Evolutionary conservation across 305 asterid species (phyloP).

Genomic region (Ilex paraguariensis): DNA sequence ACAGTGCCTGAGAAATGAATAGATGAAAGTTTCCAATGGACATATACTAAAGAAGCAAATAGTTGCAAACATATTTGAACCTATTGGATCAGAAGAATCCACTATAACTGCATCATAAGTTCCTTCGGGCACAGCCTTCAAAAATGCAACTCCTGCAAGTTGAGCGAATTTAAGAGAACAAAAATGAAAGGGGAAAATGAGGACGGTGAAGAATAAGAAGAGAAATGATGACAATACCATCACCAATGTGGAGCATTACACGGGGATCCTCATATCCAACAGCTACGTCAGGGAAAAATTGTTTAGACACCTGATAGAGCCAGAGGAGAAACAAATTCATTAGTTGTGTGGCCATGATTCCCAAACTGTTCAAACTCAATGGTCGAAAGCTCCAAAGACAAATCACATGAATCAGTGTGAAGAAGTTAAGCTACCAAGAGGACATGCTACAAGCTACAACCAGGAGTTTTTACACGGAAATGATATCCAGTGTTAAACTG

Average conservation of each 20-base stretch:
- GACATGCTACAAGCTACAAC: too few relatives aligned
- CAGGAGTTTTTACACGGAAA: too few relatives aligned
- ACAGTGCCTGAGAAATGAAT: neutral
- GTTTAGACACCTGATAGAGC: slow-evolving; percentile 67
- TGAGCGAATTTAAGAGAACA: neutral
- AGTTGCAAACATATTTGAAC: neutral
- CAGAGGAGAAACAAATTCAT: slow-evolving; percentile 1
- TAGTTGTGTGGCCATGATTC: too few relatives aligned
- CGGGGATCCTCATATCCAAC: slow-evolving; percentile 94
- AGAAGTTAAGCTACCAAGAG: too few relatives aligned
- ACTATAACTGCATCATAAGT: slow-evolving; percentile 10
- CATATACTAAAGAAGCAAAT: neutral
- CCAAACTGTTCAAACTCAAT: slow-evolving; percentile 3
- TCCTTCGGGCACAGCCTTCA: slow-evolving; percentile 4
- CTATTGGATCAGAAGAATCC: slow-evolving; percentile 10
- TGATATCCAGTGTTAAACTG: too few relatives aligned
- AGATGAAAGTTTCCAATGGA: neutral
- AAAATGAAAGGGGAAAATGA: neutral
- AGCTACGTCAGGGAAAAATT: slow-evolving; percentile 82
- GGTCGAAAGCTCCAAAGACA: neutral
- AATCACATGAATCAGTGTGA: too few relatives aligned
- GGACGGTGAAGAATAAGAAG: neutral
- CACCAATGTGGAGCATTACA: slow-evolving; percentile 82
- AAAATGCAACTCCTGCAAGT: slow-evolving; percentile 10
- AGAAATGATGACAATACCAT: slow-evolving; percentile 42